These are phyloP conservation scores for Microbotryum lychnidis-dioicae DNA, from an alignment of 1,284 basidiomycete species.

Conservation along the genomic window DNA sequence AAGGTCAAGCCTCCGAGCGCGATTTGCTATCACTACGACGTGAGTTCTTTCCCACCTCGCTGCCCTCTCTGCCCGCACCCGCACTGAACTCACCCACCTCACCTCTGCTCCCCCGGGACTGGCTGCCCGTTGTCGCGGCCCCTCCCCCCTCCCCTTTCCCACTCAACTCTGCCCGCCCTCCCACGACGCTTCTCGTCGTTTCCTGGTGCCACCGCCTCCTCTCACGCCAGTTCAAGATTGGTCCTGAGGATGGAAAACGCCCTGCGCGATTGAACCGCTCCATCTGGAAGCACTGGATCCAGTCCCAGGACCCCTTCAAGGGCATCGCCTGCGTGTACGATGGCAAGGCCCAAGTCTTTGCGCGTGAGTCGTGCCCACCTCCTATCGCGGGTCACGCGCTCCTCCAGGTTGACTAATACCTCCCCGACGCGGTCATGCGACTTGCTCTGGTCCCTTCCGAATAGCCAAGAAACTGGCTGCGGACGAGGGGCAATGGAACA, in stretches of 20 bases:
- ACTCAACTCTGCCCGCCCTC: too few relatives aligned
- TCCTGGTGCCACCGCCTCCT: too few relatives aligned
- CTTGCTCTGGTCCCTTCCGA: neutral
- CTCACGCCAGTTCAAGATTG: neutral
- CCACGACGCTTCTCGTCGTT: too few relatives aligned
- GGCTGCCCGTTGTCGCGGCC: too few relatives aligned
- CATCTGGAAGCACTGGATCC: constrained; percentile 1
- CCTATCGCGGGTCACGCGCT: neutral
- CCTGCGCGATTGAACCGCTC: constrained; percentile 1
- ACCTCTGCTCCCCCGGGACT: too few relatives aligned
- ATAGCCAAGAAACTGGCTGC: constrained; percentile 4
- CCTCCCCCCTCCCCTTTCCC: too few relatives aligned
- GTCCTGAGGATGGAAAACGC: neutral
- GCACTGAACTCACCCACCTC: neutral
- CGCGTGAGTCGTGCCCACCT: neutral
- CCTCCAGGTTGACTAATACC: neutral
- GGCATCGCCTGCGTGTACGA: neutral
- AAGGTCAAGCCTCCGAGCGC: constrained; percentile 1
- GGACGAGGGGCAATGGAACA: constrained; percentile 6
- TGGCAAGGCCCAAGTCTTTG: constrained; percentile 1
- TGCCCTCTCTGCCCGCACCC: neutral
- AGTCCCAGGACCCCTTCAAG: neutral
- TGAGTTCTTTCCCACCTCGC: neutral
- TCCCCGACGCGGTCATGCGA: neutral
- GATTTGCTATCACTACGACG: constrained; percentile 10